Conservation (phyloP, 495 filamentous ascomycete species). For the Xylaria flabelliformis region DNA sequence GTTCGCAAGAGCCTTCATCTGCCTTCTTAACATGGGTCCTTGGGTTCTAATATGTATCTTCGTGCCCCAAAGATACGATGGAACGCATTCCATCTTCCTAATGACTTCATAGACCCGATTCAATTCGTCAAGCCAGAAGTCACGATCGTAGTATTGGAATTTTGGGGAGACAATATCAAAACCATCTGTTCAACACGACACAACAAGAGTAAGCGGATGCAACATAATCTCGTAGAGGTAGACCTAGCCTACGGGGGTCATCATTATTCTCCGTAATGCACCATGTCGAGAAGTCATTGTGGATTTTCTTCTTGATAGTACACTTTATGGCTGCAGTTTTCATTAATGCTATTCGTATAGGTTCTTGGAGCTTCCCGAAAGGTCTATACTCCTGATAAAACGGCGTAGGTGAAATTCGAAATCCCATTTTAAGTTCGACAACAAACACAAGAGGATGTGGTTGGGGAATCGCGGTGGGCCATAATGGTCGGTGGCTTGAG, state of each 20-base stretch:
- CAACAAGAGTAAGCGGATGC: neutral
- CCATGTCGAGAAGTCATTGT: constrained; percentile 1
- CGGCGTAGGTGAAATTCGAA: neutral
- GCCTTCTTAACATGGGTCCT: neutral
- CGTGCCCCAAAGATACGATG: neutral
- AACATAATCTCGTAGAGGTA: neutral
- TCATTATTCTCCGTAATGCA: constrained; percentile 2
- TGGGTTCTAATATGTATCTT: neutral
- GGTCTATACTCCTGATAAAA: neutral
- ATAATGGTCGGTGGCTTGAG: neutral
- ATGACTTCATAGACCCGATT: neutral
- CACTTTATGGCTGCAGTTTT: neutral
- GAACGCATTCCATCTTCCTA: neutral
- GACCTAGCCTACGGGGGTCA: neutral
- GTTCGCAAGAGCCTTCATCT: neutral
- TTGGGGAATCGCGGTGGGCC: neutral
- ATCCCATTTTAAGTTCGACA: neutral
- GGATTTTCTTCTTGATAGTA: neutral
- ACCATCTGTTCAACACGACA: neutral
- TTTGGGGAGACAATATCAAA: constrained; percentile 7
- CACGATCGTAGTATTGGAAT: neutral
- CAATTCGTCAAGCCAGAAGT: neutral
- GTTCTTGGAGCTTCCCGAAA: neutral
- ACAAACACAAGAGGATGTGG: neutral
- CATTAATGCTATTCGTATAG: neutral